A percentile compares a stretch with the other conserved stretches of the same genome.
phyloP scores from a whole-genome alignment of 352 stramenopile species.

The Phytophthora macrochlamydospora region DNA sequence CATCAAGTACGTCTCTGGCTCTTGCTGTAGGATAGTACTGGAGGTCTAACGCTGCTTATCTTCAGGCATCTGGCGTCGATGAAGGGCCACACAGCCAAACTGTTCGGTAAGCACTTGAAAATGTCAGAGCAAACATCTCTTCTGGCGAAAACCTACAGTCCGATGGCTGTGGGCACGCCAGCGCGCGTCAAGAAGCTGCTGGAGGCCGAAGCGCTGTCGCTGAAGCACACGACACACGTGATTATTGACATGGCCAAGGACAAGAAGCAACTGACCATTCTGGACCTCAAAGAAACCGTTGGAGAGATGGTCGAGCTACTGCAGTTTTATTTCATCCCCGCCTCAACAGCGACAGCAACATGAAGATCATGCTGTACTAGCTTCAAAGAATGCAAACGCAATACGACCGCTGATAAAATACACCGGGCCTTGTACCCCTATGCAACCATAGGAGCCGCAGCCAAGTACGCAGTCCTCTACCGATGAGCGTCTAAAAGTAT shows the following conservation, averaged over 20 bases:
- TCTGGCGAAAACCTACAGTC: constrained; percentile 70
- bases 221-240: constrained; percentile 81
- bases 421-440: background rate
- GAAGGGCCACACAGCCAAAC: constrained; percentile 93
- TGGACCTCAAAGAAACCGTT: constrained; percentile 86
- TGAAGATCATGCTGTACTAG: constrained; percentile 84
- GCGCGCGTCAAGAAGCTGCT: constrained; percentile 81
- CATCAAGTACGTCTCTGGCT: constrained; percentile 86
- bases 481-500: constrained; percentile 52
- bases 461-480: background rate
- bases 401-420: constrained; percentile 15
- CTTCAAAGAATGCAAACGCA: background rate
- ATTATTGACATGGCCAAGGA: constrained; percentile 89
- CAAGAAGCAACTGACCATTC: constrained; percentile 84
- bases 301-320: constrained; percentile 82
- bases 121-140: constrained; percentile 88
- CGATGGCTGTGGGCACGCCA: constrained; percentile 83
- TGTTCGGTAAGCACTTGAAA: constrained; percentile 96
- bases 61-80: constrained; percentile 73
- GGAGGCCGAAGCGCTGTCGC: constrained; percentile 74
- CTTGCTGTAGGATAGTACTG: constrained; percentile 4
- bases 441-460: constrained; percentile 16
- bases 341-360: constrained; percentile 53
- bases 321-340: constrained; percentile 73
- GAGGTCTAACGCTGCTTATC: background rate